Conservation (phyloP, 1,139 yeast genomes). For the Chernovozyma sophiae-reginae region DNA sequence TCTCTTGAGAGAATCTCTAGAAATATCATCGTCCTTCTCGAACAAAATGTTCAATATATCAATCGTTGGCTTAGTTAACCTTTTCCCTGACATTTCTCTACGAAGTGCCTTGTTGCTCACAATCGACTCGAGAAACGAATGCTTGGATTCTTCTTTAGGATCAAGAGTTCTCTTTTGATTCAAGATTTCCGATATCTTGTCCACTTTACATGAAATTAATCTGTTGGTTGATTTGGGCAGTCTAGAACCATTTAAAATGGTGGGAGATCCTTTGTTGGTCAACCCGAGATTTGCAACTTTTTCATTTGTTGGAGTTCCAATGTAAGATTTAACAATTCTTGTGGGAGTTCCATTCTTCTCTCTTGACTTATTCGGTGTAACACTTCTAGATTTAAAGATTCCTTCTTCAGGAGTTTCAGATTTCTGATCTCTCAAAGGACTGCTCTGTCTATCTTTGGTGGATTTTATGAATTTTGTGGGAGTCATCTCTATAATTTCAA, state of each 20-base stretch:
- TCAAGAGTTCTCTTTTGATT: slow-evolving; percentile 1
- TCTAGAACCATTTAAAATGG: too few relatives aligned
- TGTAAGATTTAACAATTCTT: neutral
- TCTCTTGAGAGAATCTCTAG: slow-evolving; percentile 1
- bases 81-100: slow-evolving; percentile 3
- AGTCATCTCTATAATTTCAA: slow-evolving; percentile 19
- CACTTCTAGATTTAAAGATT: neutral
- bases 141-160: neutral
- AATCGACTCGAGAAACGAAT: slow-evolving; percentile 1
- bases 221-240: neutral
- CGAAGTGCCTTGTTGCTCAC: slow-evolving; percentile 3
- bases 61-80: slow-evolving; percentile 1
- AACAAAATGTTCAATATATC: slow-evolving; percentile 4
- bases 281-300: neutral
- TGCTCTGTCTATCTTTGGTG: neutral
- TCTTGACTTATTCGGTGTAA: neutral
- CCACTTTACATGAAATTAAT: neutral
- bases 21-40: slow-evolving; percentile 1
- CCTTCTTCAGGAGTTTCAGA: neutral
- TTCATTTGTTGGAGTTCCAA: neutral
- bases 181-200: neutral
- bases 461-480: neutral
- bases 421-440: neutral
- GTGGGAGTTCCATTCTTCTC: neutral
- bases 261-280: too few relatives aligned